Base-by-base conservation (phyloP, 2,329 filamentous ascomycete species). In the Neurospora sp. region DNA sequence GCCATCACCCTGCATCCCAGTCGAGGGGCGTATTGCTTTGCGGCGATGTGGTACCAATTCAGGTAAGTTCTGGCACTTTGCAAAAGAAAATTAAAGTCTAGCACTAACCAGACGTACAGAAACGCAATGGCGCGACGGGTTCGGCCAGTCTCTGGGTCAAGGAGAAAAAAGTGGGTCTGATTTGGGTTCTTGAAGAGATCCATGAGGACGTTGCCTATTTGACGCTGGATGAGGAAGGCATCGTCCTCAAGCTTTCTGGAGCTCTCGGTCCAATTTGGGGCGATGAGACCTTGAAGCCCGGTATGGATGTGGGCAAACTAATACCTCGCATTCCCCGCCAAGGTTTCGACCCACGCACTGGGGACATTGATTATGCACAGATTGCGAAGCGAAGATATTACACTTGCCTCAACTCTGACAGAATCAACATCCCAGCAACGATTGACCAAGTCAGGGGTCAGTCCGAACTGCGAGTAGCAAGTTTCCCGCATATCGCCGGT, bases 61-160 rank as follows among this genome's bases (percentile, higher is more conserved):
- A 76, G 66, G 74, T 75, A 67, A 62, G 52, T 62, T 62, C 3
- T 33, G 6, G 52, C 52, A 68, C 40, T 19, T 6, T 19, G 4
- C 42, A 33, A 62, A 62, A 9, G 9, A 1, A 17, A 1, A 17
- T 17, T 1, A 28, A 52, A 33, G 36, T 38, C 13, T n/a, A 39
- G n/a, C 23, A 38, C 70, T 74, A 36, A 74, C 68, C 36, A 11
- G 10, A 38, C 11, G 19, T 9, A 71, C 92, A 94, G 78, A 99
- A 98, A 81, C 89, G 96, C 72, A 97, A 99, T 76, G 96, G 96
- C 4, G 88, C 91, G 11, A 95, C 91, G 4, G 96, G 96, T 2
- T 94, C 96, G 70, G 96, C 96, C 43, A 98, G 94, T 80, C 83
- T 99, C 46, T 99, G 96, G 96, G 96, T 99, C 3, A 99, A 99